A percentile compares a stretch with the other conserved stretches of the same genome.
Evolutionary conservation across 257 asterid species (phyloP).

Genomic region (Solanum arcanum): DNA sequence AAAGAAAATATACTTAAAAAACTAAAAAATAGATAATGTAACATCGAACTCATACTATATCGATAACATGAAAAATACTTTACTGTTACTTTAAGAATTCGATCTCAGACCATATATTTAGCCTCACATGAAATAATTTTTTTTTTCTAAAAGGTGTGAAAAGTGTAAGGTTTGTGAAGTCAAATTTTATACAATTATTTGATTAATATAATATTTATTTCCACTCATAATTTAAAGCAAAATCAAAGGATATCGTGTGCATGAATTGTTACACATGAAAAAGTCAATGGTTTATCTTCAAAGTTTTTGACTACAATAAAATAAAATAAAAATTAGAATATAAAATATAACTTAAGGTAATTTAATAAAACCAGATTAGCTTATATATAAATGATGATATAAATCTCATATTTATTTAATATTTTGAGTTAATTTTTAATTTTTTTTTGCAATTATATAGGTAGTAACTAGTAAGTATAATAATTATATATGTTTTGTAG

Average conservation of each 20-base stretch:
- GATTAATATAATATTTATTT: neutral
- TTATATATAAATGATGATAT: neutral
- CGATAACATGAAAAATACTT: too few relatives aligned
- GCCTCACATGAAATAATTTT: neutral
- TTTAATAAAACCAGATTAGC: neutral
- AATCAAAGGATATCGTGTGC: neutral
- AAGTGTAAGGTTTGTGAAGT: neutral
- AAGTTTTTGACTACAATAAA: neutral
- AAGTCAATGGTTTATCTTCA: neutral
- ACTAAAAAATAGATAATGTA: too few relatives aligned
- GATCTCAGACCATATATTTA: neutral
- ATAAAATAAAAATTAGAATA: neutral
- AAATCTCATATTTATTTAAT: neutral
- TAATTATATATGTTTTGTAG: neutral
- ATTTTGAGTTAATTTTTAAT: neutral
- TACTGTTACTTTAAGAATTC: rapidly evolving
- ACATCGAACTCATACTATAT: too few relatives aligned
- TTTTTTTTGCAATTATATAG: neutral
- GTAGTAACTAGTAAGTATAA: neutral
- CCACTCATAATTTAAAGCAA: neutral
- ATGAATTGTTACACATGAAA: neutral
- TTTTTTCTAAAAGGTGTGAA: neutral
- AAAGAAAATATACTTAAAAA: rapidly evolving
- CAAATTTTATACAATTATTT: neutral
- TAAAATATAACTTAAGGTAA: neutral